Evolutionary conservation across 139 green algal species (phyloP), one percentile per base, ranked within the genome.

Genomic region (Chlorella ohadii): DNA sequence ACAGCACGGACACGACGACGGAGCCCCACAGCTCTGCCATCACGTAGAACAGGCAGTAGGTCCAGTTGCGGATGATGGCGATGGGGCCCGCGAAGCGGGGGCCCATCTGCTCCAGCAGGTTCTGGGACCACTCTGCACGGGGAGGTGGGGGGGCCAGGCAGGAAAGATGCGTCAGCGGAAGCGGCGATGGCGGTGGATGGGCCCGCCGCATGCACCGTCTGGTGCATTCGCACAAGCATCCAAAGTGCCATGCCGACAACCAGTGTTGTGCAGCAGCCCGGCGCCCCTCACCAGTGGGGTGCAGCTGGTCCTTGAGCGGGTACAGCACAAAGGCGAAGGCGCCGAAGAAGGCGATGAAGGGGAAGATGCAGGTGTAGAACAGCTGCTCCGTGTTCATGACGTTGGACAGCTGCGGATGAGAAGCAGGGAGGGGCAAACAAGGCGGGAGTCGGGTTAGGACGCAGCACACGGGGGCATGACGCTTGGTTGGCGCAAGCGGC

Each of bases 31-130:
- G 92, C 96, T 99, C 97, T 33, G 97, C 96, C 96, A 99, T 98
- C 59, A 99, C 97, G 88, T 99, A 99, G 90, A 99, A 99, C n/a
- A 99, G 91, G 91, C 96, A 99, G 92, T 97, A 99, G 59, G 94
- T 98, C 97, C 97, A 99, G 92, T 99, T 99, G 86, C 97, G 94
- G 66, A 99, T 85, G 85, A 99, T 99, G 88, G 97, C 95, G 86
- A 99, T 98, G 75, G 97, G 97, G 76, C 95, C 97, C 44, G 95
- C 93, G 36, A 97, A 98, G 61, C 96, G 91, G 34, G 86, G 88
- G 27, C 96, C 96, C 34, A 85, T 68, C 5, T 80, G 87, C 41
- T 90, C 88, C 75, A 99, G 93, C 84, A 99, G 90, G 19, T 94
- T 80, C 83, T 95, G 63, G 63, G 91, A 93, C 87, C 94, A 96